These are phyloP conservation scores for Globisporangium radiosum DNA, from an alignment of 352 stramenopile genomes.

Conservation along the genomic window DNA sequence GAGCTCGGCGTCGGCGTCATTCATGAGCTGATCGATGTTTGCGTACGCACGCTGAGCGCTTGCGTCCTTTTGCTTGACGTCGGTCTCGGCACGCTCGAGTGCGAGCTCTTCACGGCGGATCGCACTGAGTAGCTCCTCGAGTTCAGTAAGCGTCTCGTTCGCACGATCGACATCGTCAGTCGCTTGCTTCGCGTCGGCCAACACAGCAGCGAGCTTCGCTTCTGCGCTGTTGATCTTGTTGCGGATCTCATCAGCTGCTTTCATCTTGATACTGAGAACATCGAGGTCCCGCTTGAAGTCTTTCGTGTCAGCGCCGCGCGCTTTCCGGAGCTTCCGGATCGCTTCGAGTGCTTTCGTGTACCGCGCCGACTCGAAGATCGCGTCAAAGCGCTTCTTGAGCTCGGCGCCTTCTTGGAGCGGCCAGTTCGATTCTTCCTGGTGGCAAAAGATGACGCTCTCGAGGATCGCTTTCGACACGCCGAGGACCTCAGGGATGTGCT, in stretches of 20 bases:
- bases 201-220: conserved; percentile 31
- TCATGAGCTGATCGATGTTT: conserved; percentile 69
- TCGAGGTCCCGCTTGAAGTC: conserved; percentile 93
- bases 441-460: conserved; percentile 99
- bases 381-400: conserved; percentile 99
- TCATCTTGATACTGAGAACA: conserved; percentile 84
- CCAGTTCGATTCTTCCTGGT: conserved; percentile 98
- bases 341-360: conserved; percentile 98
- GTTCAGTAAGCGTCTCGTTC: conserved; percentile 46
- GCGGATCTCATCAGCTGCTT: conserved; percentile 39
- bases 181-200: conserved; percentile 27
- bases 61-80: conserved; percentile 34
- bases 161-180: conserved; percentile 33
- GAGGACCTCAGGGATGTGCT: conserved; percentile 91
- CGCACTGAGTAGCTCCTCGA: conserved; percentile 39
- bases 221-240: conserved; percentile 46
- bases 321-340: conserved; percentile 93
- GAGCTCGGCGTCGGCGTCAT: conserved; percentile 59
- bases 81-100: conserved; percentile 27
- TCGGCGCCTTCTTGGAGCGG: conserved; percentile 93
- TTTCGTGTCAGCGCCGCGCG: conserved; percentile 68
- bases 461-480: conserved; percentile 97
- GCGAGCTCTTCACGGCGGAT: conserved; percentile 26
- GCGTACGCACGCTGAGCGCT: conserved; percentile 27
- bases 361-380: conserved; percentile 98